Conservation (phyloP, 306 rosid genomes). For the Crotalaria pallida region DNA sequence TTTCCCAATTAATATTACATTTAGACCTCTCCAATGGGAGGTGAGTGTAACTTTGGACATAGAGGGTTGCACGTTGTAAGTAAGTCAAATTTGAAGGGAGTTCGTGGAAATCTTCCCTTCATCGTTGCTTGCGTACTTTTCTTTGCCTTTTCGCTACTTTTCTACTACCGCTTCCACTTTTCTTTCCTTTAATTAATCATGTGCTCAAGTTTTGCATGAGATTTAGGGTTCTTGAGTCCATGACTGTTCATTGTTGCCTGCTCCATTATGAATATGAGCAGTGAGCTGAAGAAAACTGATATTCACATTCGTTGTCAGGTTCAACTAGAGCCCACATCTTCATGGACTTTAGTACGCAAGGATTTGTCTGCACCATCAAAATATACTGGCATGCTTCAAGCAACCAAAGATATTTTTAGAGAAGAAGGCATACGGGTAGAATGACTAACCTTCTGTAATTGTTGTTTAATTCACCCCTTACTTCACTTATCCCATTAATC, state of each 20-base stretch:
- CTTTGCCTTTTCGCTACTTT: background rate
- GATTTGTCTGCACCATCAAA: conserved; percentile 61
- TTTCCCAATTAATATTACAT: no score
- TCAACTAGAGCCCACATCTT: conserved; percentile 89
- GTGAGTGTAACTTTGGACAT: no score
- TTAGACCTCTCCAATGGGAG: no score
- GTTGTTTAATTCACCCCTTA: background rate
- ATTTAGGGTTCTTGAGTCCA: conserved; percentile 17
- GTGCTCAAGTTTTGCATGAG: background rate
- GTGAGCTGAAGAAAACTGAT: conserved; percentile 17
- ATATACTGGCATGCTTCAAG: conserved; percentile 92
- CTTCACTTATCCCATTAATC: background rate
- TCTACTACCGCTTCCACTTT: background rate
- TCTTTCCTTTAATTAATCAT: background rate
- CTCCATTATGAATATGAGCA: background rate
- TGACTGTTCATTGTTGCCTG: conserved; percentile 10
- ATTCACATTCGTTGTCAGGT: conserved; percentile 48
- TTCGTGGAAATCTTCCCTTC: no score
- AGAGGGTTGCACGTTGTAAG: no score
- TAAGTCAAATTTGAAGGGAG: no score
- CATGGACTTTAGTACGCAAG: conserved; percentile 58
- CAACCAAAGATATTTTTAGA: conserved; percentile 77
- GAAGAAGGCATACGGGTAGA: conserved; percentile 92
- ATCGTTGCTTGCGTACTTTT: no score
- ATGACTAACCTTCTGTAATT: conserved; percentile 14